phyloP scores from a whole-genome alignment of 805 yeast species.

The Cyberlindnera meyerae region DNA sequence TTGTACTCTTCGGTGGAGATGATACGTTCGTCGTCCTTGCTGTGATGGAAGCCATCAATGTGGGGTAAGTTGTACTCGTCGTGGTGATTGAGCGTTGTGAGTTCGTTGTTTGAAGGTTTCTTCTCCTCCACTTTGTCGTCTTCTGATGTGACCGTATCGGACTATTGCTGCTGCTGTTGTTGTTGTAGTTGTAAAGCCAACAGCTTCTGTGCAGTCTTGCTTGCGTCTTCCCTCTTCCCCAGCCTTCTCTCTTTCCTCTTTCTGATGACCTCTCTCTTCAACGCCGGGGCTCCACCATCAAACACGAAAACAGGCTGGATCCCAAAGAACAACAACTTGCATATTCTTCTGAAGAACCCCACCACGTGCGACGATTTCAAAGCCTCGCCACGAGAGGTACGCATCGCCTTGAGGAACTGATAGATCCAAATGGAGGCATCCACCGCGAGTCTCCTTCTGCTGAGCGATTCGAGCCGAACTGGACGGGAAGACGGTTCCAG shows the following conservation, averaged over 20 bases:
- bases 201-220: conserved; percentile 72
- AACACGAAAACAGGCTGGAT: conserved; percentile 86
- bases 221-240: conserved; percentile 66
- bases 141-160: conserved; percentile 6
- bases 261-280: conserved; percentile 75
- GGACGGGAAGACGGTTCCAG: conserved; percentile 88
- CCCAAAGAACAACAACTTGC: conserved; percentile 84
- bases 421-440: conserved; percentile 99
- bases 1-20: conserved; percentile 69
- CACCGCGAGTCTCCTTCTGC: conserved; percentile 77
- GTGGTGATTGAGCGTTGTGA: conserved; percentile 47
- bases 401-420: conserved; percentile 90
- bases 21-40: conserved; percentile 63
- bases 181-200: conserved; percentile 76
- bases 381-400: conserved; percentile 79
- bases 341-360: conserved; percentile 93
- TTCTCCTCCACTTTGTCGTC: conserved; percentile 21
- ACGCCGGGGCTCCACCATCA: conserved; percentile 89
- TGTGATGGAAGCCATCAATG: conserved; percentile 49
- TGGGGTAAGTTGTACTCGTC: conserved; percentile 89
- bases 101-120: not conserved
- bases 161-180: conserved; percentile 2
- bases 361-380: conserved; percentile 79
- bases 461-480: conserved; percentile 78
- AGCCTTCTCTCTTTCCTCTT: conserved; percentile 68